Evolutionary conservation across 768 basidiomycete species (phyloP), one percentile per base, ranked within the genome.

Genomic region (Clathrus columnatus): DNA sequence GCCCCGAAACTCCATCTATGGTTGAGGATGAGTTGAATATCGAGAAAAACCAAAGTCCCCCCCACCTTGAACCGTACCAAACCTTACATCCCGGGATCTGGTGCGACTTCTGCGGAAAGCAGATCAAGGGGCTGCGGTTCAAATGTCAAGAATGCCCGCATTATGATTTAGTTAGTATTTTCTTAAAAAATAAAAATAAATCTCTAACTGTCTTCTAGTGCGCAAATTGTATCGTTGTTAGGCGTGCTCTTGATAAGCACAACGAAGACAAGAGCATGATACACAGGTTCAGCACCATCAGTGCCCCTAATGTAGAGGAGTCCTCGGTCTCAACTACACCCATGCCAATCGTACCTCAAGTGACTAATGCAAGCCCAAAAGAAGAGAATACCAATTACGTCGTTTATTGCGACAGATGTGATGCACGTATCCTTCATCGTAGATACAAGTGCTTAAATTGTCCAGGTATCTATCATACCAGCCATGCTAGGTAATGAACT

Each of bases 391-490:
- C 83, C 36, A 86, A 89, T 64, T 64, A 50, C 28, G 77, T 77
- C 26, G 69, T 88, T n/a, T 46, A 73, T 7, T 93, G 90, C 65
- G 85, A 92, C 65, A 61, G 61, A 16, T 93, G 90, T 67, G 60
- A 74, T 5, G 60, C 68, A 20, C 75, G 68, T 3, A 73, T 91
- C 36, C 70, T 76, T 54, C 90, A 89, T 10, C 65, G 81, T 53
- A 75, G 91, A 44, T 83, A 88, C 67, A 92, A 91, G 67, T 92
- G 90, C 62, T 68, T 88, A 20, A 84, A 88, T 60, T 91, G 89
- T 65, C 72, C 75, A 48, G 75, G 85, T 87, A 64, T 51, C 75
- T 68, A 17, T 21, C 46, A 4, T 43, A 27, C 41, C 20, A 18
- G 59, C 6, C 32, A 23, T 11, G 7, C 2, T n/a, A 36, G 7